A percentile compares a stretch with the other conserved stretches of the same genome.
phyloP scores from a whole-genome alignment of 2,329 filamentous ascomycete genomes.

The Metarhizium guizhouense region DNA sequence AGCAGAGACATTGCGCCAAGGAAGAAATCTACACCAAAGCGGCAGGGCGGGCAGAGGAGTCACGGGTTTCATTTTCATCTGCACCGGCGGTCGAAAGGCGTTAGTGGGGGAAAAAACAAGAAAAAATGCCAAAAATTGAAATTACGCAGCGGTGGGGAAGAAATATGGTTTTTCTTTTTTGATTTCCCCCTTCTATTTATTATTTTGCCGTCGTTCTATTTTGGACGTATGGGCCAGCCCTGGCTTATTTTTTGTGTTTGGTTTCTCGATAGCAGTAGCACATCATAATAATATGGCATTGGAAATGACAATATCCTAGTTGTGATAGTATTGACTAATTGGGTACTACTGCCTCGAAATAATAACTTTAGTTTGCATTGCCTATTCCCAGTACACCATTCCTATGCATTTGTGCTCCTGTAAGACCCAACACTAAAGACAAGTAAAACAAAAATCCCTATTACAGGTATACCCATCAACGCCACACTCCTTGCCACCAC shows the following conservation, averaged over 20 bases:
- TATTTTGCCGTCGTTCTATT: slow-evolving; percentile 3
- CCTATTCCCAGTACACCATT: background rate
- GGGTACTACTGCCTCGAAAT: background rate
- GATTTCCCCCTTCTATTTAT: slow-evolving; percentile 7
- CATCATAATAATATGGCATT: background rate
- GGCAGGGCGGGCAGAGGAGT: background rate
- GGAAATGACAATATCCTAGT: background rate
- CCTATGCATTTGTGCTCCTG: background rate
- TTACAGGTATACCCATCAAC: slow-evolving; percentile 46
- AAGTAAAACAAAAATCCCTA: slow-evolving; percentile 52
- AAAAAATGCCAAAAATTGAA: slow-evolving; percentile 5
- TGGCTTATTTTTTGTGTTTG: background rate
- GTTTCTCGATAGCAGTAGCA: background rate
- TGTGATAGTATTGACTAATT: background rate
- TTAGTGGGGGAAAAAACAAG: slow-evolving; percentile 13
- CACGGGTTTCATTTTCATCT: background rate
- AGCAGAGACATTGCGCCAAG: background rate
- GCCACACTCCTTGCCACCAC: slow-evolving; percentile 42
- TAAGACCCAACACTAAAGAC: slow-evolving; percentile 22
- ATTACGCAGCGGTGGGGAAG: background rate
- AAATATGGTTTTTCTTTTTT: background rate
- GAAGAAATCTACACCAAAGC: background rate
- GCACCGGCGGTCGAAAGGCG: slow-evolving; percentile 9
- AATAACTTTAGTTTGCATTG: background rate
- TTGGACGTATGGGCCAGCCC: slow-evolving; percentile 8